Evolutionary conservation across 805 yeast species (phyloP).

Genomic region (Trichomonascus vanleenenianus): DNA sequence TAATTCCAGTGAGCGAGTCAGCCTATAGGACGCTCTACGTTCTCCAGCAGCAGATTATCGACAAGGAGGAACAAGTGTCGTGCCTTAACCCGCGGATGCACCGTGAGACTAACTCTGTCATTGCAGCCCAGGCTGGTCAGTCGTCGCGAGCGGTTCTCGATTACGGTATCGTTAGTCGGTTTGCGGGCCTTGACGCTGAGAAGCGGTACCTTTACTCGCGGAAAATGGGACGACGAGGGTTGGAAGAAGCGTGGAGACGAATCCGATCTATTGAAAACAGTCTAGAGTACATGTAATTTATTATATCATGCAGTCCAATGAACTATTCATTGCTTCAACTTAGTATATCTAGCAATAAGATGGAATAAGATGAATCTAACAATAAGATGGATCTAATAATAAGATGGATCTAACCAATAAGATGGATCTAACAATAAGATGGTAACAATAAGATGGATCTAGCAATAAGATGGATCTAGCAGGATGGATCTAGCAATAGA

Average conservation of each 20-base stretch:
- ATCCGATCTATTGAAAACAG: slow-evolving; percentile 10
- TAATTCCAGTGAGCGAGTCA: slow-evolving; percentile 68
- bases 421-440: too few relatives aligned
- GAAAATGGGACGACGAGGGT: slow-evolving; percentile 25
- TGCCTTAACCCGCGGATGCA: slow-evolving; percentile 66
- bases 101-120: slow-evolving; percentile 15
- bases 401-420: too few relatives aligned
- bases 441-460: too few relatives aligned
- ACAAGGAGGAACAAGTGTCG: slow-evolving; percentile 61
- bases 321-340: too few relatives aligned
- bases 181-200: slow-evolving; percentile 20
- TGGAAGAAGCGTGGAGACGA: slow-evolving; percentile 19
- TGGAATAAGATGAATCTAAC: too few relatives aligned
- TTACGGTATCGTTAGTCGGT: slow-evolving; percentile 19
- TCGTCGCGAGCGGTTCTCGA: slow-evolving; percentile 22
- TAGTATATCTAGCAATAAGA: too few relatives aligned
- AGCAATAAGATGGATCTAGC: too few relatives aligned
- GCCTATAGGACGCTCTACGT: slow-evolving; percentile 75
- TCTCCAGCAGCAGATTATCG: slow-evolving; percentile 79
- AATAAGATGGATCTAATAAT: too few relatives aligned
- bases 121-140: slow-evolving; percentile 1
- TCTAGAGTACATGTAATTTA: slow-evolving; percentile 11
- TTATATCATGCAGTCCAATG: neutral
- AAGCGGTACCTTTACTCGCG: slow-evolving; percentile 22
- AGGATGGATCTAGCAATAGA: too few relatives aligned